phyloP scores from a whole-genome alignment of 2,329 filamentous ascomycete species.

The Hymenoscyphus linearis region DNA sequence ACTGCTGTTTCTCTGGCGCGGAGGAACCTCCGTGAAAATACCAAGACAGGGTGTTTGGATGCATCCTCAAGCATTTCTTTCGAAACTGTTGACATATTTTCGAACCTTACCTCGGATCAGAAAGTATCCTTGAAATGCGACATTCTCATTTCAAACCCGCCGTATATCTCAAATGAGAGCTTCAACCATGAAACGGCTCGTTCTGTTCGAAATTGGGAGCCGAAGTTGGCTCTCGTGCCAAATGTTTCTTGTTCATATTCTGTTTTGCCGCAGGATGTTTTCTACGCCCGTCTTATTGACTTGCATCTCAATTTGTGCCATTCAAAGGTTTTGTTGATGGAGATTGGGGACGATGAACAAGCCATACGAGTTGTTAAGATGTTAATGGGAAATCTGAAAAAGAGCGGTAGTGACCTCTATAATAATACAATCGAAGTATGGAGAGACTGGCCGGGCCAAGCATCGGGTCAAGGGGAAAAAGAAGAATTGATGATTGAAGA shows the following conservation, averaged over 20 bases:
- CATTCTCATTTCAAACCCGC: slow-evolving; percentile 81
- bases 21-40: slow-evolving; percentile 56
- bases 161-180: slow-evolving; percentile 68
- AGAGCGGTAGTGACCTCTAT: slow-evolving; percentile 15
- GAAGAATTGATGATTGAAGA: slow-evolving; percentile 4
- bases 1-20: slow-evolving; percentile 59
- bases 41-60: slow-evolving; percentile 27
- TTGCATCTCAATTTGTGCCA: slow-evolving; percentile 42
- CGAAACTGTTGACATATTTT: slow-evolving; percentile 42
- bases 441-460: slow-evolving; percentile 58
- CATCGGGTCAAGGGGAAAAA: slow-evolving; percentile 21
- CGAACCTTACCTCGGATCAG: slow-evolving; percentile 26
- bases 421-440: slow-evolving; percentile 55
- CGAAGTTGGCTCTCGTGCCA: slow-evolving; percentile 69
- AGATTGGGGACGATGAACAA: slow-evolving; percentile 67
- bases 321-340: slow-evolving; percentile 57
- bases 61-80: slow-evolving; percentile 15
- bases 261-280: slow-evolving; percentile 40
- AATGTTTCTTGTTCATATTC: background rate
- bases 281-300: slow-evolving; percentile 62
- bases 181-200: slow-evolving; percentile 60
- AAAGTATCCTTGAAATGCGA: slow-evolving; percentile 15
- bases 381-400: slow-evolving; percentile 34
- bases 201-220: slow-evolving; percentile 79
- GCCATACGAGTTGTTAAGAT: slow-evolving; percentile 53